Base-by-base conservation (phyloP, 192 early-diverging fungal species). In the Rhizophagus clarus region DNA sequence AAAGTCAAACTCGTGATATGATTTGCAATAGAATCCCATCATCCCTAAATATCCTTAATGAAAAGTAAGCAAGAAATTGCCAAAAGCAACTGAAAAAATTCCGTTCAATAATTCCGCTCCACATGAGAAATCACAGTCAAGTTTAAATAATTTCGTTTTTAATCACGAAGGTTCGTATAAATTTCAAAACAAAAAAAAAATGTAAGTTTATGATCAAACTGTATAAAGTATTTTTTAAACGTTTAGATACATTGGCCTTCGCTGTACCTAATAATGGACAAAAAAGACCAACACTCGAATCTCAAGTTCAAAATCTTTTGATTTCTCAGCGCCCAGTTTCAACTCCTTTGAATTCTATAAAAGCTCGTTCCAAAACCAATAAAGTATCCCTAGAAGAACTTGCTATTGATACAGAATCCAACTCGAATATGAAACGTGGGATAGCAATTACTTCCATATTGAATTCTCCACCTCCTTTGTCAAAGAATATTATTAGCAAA, bases 351-450 rank as follows among this genome's bases (percentile, higher is more conserved):
- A 74, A 74, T 74, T 61, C 51, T 8, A 31, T 17, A 22, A 74
- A 61, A 32, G 5, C 28, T 1, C 45, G 28, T 26, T 56, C 72
- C 47, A 74, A 49, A 20, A 1, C 26, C 29, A 74, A 51, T 31
- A 74, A 74, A 74, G 73, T 74, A 29, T 74, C 73, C 5, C 37
- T 74, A 20, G 73, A 74, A 51, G 73, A 74, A n/a, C 49, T 74
- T 31, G 73, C 12, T 22, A 60, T 74, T 60, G 14, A 74, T 32
- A n/a, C 17, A 17, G 73, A 70, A 34, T 37, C 20, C 6, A n/a
- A 31, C 2, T n/a, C 20, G 1, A 31, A 31, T 70, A 22, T 37
- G 6, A 42, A 69, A 10, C 22, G 20, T 70, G 34, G 31, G 11
- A 42, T 14, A 17, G 3, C 69, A 42, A 71, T 3, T 45, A 42